phyloP scores from a whole-genome alignment of 306 rosid genomes.

The Fragaria vesca region DNA sequence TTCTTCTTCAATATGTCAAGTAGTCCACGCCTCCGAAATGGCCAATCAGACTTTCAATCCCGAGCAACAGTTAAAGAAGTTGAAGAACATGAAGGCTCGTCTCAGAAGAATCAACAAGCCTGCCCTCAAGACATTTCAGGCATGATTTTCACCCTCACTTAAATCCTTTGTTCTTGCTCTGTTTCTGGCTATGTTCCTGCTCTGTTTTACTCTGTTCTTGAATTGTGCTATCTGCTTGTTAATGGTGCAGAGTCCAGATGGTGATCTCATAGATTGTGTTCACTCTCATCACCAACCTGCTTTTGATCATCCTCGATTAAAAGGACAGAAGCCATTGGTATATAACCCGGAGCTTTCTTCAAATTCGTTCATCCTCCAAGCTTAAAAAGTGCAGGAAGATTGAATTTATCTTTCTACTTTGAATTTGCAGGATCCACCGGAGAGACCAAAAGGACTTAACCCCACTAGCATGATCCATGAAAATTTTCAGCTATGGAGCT shows the following conservation, averaged over 20 bases:
- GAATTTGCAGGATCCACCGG: conserved; percentile 73
- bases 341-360: not conserved
- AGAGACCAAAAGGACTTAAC: conserved; percentile 54
- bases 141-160: conserved; percentile 12
- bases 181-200: not conserved
- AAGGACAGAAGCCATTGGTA: conserved; percentile 80
- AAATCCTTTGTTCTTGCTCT: conserved; percentile 23
- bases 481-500: conserved; percentile 65
- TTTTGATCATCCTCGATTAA: conserved; percentile 82
- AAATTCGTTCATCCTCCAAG: not conserved
- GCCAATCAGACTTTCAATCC: conserved; percentile 60
- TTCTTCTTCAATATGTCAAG: conserved; percentile 45
- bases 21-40: conserved; percentile 40
- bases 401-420: conserved; percentile 6
- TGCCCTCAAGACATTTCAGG: conserved; percentile 79
- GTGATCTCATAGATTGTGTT: conserved; percentile 89
- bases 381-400: not conserved
- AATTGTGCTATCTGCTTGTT: not conserved
- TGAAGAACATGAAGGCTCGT: conserved; percentile 50
- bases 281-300: conserved; percentile 82
- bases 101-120: conserved; percentile 78
- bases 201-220: not conserved
- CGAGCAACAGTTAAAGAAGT: conserved; percentile 47
- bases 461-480: conserved; percentile 33
- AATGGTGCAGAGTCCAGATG: conserved; percentile 70